Evolutionary conservation across 768 basidiomycete genomes (phyloP).

Genomic region (Boletus huronensis): DNA sequence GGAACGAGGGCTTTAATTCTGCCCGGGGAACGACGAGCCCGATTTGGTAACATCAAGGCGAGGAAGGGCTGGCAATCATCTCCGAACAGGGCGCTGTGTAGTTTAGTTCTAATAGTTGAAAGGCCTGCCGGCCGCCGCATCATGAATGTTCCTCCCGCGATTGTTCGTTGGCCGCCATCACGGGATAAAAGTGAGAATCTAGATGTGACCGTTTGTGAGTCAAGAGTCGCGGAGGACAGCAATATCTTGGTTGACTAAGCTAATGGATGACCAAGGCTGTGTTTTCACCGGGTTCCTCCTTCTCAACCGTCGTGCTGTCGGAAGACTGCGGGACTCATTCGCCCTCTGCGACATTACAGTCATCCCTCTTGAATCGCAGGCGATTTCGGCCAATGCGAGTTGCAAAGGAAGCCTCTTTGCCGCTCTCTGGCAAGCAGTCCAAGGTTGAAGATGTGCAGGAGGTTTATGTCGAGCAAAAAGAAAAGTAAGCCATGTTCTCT

Average conservation of each 20-base stretch:
- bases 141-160: not conserved
- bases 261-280: slow-evolving; percentile 7
- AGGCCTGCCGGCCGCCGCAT: no score
- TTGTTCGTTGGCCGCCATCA: not conserved
- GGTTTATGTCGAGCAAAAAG: slow-evolving; percentile 70
- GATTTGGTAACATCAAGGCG: not conserved
- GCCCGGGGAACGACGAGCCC: not conserved
- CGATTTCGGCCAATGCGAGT: slow-evolving; percentile 13
- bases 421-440: slow-evolving; percentile 28
- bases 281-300: not conserved
- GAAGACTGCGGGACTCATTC: slow-evolving; percentile 2
- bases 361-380: slow-evolving; percentile 2
- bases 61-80: not conserved
- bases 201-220: not conserved
- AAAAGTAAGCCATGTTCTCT: slow-evolving; percentile 50
- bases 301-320: not conserved
- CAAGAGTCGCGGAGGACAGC: not conserved
- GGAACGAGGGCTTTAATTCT: not conserved
- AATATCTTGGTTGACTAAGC: slow-evolving; percentile 18
- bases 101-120: not conserved
- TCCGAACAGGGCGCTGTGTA: slow-evolving; percentile 1
- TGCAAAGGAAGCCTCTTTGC: slow-evolving; percentile 12
- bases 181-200: not conserved
- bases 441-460: slow-evolving; percentile 73
- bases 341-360: not conserved